These are phyloP conservation scores for Fraxinus latifolia DNA, from an alignment of 305 asterid genomes.

Conservation along the genomic window DNA sequence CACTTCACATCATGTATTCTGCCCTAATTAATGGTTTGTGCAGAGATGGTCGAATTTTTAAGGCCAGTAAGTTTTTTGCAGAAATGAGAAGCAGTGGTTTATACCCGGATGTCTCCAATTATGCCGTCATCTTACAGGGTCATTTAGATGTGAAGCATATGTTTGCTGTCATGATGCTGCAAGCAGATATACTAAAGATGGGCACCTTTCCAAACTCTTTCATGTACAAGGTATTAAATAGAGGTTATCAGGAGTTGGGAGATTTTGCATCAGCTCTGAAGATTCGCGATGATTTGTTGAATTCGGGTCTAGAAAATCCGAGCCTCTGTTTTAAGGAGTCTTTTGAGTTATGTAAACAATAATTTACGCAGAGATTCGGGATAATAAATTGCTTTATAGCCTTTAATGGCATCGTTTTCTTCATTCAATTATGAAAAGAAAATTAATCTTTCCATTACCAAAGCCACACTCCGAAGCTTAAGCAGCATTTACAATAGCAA, in stretches of 20 bases:
- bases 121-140: slow-evolving; percentile 41
- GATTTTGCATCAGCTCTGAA: slow-evolving; percentile 43
- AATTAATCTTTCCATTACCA: neutral
- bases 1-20: slow-evolving; percentile 43
- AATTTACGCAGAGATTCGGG: neutral
- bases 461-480: neutral
- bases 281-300: slow-evolving; percentile 32
- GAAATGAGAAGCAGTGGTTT: slow-evolving; percentile 58
- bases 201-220: slow-evolving; percentile 41
- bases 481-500: neutral
- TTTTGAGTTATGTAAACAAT: neutral
- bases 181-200: slow-evolving; percentile 70
- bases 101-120: slow-evolving; percentile 38
- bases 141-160: slow-evolving; percentile 43
- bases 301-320: slow-evolving; percentile 12
- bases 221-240: slow-evolving; percentile 32
- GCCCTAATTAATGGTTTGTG: slow-evolving; percentile 57
- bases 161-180: slow-evolving; percentile 56
- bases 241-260: slow-evolving; percentile 46
- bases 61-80: slow-evolving; percentile 61
- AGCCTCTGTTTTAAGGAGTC: neutral
- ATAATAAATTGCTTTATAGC: neutral
- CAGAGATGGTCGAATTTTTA: slow-evolving; percentile 47
- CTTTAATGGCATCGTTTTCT: neutral
- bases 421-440: neutral